phyloP scores from a whole-genome alignment of 106 monocot species.

The Hemerocallis citrina region DNA sequence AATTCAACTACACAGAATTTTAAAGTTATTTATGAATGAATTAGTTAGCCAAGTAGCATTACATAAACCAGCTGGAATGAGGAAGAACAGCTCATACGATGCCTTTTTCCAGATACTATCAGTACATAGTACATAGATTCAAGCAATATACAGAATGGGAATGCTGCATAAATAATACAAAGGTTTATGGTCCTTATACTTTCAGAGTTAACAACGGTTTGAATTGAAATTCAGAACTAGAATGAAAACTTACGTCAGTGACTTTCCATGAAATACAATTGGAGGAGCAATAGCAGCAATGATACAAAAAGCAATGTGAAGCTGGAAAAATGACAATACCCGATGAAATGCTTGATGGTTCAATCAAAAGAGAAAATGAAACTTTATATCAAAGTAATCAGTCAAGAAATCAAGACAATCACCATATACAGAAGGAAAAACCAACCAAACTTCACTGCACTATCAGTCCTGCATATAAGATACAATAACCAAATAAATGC shows the following conservation, averaged over 20 bases:
- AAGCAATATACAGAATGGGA: neutral
- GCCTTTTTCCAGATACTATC: too few species aligned
- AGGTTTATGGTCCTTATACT: neutral
- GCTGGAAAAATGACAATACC: slow-evolving; percentile 17
- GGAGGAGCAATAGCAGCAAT: slow-evolving; percentile 77
- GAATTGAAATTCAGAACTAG: neutral
- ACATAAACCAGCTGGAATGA: too few species aligned
- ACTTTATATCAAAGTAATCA: neutral
- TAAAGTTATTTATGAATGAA: too few species aligned
- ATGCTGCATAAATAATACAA: neutral
- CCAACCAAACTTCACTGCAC: slow-evolving; percentile 81
- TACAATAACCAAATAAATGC: neutral
- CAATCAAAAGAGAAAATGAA: neutral
- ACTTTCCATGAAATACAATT: slow-evolving; percentile 63
- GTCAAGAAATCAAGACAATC: slow-evolving; percentile 4
- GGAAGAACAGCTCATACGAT: too few species aligned
- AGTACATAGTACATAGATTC: too few species aligned
- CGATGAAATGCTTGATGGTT: neutral
- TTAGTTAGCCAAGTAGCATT: too few species aligned
- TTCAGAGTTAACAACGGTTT: neutral
- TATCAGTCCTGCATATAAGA: slow-evolving; percentile 61
- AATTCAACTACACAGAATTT: too few species aligned
- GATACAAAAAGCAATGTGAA: slow-evolving; percentile 66
- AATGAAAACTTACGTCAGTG: slow-evolving; percentile 51
- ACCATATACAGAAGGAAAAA: slow-evolving; percentile 90